Base-by-base conservation (phyloP, 2,329 filamentous ascomycete genomes). In the Trichophyton mentagrophytes region DNA sequence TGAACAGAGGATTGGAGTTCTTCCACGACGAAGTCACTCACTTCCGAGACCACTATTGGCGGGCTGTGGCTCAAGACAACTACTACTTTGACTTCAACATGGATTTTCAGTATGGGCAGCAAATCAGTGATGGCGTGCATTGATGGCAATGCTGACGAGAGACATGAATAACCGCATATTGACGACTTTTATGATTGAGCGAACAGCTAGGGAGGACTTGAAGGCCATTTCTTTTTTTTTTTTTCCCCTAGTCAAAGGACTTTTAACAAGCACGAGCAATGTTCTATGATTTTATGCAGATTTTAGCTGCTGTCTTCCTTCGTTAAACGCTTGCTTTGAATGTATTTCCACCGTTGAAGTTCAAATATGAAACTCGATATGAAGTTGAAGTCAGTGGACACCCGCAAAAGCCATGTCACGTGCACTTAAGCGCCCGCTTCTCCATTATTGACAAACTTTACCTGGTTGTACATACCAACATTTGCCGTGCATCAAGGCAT, bases 11-110 rank as follows among this genome's bases (percentile, higher is more conserved):
- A 1, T 63, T 72, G 9, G 61, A 65, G 6, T 55, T 69, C 2
- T 67, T 74, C 33, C 63, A 65, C 17, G 64, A 68, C 49, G 70
- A 73, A 65, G 65, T 74, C 22, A 53, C 66, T 20, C 68, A 67
- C 57, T 67, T 73, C 62, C 69, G 71, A 13, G 59, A 61, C 22
- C 40, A 42, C 40, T 59, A 60, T 40, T 47, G 60, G 59, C 61
- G 9, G 25, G 51, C 58, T 42, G 44, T 22, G 4, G 17, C 55
- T 25, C 57, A 36, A 36, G 56, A 58, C 56, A 58, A 25, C 42
- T 44, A 8, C 56, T 44, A n/a, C 56, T 58, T 58, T 25, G 42
- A 44, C 25, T 46, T 58, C 20, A 36, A 15, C 5, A 20, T 15
- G 6, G 49, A 55, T 5, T 55, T 55, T 11, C 49, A 55, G n/a